Percentiles rank a stretch among this genome's conserved stretches.
phyloP scores from a whole-genome alignment of 2,329 filamentous ascomycete genomes.

The Calonectria naviculata region DNA sequence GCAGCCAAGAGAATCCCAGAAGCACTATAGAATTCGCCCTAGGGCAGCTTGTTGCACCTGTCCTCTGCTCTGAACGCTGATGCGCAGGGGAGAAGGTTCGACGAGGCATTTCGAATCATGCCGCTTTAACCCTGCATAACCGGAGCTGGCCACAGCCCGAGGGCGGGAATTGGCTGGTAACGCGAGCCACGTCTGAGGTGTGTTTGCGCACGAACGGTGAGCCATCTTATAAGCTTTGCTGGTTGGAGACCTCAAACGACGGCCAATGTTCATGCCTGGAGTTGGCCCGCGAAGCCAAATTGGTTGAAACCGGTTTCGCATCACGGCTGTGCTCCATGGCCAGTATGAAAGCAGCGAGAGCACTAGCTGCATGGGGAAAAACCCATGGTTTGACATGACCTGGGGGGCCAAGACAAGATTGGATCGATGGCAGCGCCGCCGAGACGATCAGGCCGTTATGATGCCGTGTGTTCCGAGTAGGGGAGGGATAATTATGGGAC shows the following conservation, averaged over 20 bases:
- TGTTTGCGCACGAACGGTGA: background rate
- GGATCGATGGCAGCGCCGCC: constrained; percentile 31
- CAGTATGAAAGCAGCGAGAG: constrained; percentile 6
- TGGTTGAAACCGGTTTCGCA: constrained; percentile 7
- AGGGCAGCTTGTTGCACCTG: background rate
- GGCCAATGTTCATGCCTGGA: background rate
- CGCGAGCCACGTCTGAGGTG: background rate
- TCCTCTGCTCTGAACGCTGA: background rate
- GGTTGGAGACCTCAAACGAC: background rate
- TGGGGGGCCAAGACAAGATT: constrained; percentile 19
- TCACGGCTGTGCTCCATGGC: background rate
- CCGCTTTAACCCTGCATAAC: constrained; percentile 16
- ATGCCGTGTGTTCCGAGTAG: constrained; percentile 40
- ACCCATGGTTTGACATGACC: constrained; percentile 13
- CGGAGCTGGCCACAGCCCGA: background rate
- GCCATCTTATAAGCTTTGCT: background rate
- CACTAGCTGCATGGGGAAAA: background rate
- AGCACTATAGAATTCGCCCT: constrained; percentile 1
- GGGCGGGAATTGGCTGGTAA: background rate
- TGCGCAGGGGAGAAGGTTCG: constrained; percentile 3
- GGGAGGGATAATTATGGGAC: constrained; percentile 25
- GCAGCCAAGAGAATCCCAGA: constrained; percentile 18
- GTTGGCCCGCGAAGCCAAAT: background rate
- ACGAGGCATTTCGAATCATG: background rate
- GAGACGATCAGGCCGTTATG: constrained; percentile 38